Percentiles rank a stretch among this genome's conserved stretches.
Evolutionary conservation across 1,139 yeast species (phyloP).

Genomic region (Nakaseomyces delphensis): DNA sequence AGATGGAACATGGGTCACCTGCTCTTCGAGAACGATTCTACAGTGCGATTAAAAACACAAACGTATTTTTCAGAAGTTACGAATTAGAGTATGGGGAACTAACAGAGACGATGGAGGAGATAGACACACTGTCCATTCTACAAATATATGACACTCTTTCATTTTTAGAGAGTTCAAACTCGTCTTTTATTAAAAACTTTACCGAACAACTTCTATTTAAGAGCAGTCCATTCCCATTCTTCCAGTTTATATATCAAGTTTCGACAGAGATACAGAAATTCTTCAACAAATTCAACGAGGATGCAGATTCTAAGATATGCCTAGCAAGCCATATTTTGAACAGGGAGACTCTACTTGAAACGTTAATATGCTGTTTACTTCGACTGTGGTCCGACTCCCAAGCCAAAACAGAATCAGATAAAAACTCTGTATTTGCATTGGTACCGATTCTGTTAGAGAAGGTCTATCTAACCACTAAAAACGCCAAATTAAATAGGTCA

Average conservation of each 20-base stretch:
- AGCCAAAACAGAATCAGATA: slow-evolving; percentile 42
- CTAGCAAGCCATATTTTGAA: slow-evolving; percentile 18
- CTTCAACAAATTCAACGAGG: slow-evolving; percentile 11
- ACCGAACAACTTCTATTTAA: slow-evolving; percentile 27
- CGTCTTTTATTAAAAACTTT: slow-evolving; percentile 22
- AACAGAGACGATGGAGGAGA: slow-evolving; percentile 6
- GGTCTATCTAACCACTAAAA: slow-evolving; percentile 9
- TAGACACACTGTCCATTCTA: slow-evolving; percentile 15
- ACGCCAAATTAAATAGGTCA: slow-evolving; percentile 15
- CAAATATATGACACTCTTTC: slow-evolving; percentile 18
- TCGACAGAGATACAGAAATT: slow-evolving; percentile 16
- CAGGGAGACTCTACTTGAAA: slow-evolving; percentile 19
- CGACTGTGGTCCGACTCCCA: slow-evolving; percentile 62
- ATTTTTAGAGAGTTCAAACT: slow-evolving; percentile 21
- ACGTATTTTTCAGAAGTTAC: slow-evolving; percentile 7
- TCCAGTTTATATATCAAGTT: slow-evolving; percentile 16
- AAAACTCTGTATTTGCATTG: slow-evolving; percentile 27
- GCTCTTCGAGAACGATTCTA: slow-evolving; percentile 12
- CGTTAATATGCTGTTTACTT: slow-evolving; percentile 29
- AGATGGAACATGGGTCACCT: slow-evolving; percentile 13
- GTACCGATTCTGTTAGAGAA: slow-evolving; percentile 18
- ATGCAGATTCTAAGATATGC: slow-evolving; percentile 10
- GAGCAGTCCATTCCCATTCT: slow-evolving; percentile 25
- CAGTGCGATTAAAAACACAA: slow-evolving; percentile 12
- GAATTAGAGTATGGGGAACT: slow-evolving; percentile 6